phyloP scores from a whole-genome alignment of 306 rosid genomes.

The Prunus salicina region DNA sequence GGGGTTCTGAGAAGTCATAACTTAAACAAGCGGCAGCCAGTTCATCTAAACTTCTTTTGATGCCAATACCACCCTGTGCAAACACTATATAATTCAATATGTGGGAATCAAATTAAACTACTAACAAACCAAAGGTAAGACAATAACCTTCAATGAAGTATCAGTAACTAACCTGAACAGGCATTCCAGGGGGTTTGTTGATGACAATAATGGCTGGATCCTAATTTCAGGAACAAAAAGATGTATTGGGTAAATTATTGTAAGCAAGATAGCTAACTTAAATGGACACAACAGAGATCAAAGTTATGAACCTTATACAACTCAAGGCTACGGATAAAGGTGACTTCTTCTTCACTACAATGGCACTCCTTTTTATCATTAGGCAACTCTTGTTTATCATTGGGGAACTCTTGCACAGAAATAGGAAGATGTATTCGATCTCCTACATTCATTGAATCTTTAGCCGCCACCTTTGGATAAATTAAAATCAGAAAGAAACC shows the following conservation, averaged over 20 bases:
- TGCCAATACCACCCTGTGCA: slow-evolving; percentile 73
- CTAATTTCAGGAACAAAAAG: slow-evolving; percentile 29
- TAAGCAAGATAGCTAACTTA: neutral
- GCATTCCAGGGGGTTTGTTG: slow-evolving; percentile 94
- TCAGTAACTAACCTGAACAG: slow-evolving; percentile 64
- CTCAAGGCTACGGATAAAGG: slow-evolving; percentile 53
- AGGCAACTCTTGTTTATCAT: slow-evolving; percentile 31
- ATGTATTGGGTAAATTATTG: neutral
- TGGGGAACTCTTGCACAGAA: slow-evolving; percentile 42
- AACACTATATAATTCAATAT: slow-evolving; percentile 11
- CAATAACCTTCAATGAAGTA: neutral
- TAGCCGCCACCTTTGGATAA: slow-evolving; percentile 58
- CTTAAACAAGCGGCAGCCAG: slow-evolving; percentile 70
- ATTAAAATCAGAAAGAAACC: slow-evolving; percentile 18
- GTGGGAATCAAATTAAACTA: slow-evolving; percentile 8
- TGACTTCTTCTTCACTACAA: slow-evolving; percentile 52
- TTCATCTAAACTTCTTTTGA: slow-evolving; percentile 75
- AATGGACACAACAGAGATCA: neutral
- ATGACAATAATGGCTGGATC: slow-evolving; percentile 74
- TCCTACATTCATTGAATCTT: slow-evolving; percentile 62
- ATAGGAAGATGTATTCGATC: slow-evolving; percentile 70
- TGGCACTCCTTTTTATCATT: slow-evolving; percentile 27
- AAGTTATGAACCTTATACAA: slow-evolving; percentile 61
- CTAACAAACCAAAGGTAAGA: neutral
- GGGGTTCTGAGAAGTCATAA: slow-evolving; percentile 63